Conservation (phyloP, 202 grass and related monocot species). For the Cymbopogon flexuosus region DNA sequence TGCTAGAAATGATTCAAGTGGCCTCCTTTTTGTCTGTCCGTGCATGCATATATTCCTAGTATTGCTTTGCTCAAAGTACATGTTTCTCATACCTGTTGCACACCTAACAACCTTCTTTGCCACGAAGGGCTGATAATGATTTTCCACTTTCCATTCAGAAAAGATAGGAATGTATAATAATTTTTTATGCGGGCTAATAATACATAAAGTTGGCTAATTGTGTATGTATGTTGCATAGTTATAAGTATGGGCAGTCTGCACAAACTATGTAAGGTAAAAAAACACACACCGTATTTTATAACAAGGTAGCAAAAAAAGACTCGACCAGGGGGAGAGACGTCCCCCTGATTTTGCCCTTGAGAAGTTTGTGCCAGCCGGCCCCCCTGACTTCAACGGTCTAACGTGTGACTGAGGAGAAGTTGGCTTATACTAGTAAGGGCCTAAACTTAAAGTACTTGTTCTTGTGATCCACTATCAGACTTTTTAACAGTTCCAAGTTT, state of each 20-base stretch:
- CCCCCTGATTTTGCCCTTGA: no score
- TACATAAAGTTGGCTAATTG: slow-evolving; percentile 18
- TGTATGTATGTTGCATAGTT: slow-evolving; percentile 11
- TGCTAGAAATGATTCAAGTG: slow-evolving; percentile 42
- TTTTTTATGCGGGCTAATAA: slow-evolving; percentile 25
- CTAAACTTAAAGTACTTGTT: slow-evolving; percentile 16
- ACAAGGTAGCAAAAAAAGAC: no score
- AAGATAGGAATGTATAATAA: slow-evolving; percentile 30
- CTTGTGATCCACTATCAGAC: neutral
- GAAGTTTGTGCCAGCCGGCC: no score
- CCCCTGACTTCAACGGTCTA: no score
- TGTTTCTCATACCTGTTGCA: slow-evolving; percentile 27
- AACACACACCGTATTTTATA: slow-evolving; percentile 22
- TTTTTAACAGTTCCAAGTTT: neutral
- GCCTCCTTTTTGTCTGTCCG: slow-evolving; percentile 34
- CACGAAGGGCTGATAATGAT: slow-evolving; percentile 9
- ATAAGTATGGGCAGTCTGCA: slow-evolving; percentile 6
- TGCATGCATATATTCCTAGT: slow-evolving; percentile 82
- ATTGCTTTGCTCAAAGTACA: slow-evolving; percentile 46
- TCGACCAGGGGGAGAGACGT: no score
- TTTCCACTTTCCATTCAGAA: slow-evolving; percentile 28
- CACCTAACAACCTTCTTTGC: slow-evolving; percentile 26
- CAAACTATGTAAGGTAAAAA: slow-evolving; percentile 11
- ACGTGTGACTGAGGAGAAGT: neutral
- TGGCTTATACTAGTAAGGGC: neutral